phyloP scores from a whole-genome alignment of 2,329 filamentous ascomycete genomes.

The Curvularia spicifera region DNA sequence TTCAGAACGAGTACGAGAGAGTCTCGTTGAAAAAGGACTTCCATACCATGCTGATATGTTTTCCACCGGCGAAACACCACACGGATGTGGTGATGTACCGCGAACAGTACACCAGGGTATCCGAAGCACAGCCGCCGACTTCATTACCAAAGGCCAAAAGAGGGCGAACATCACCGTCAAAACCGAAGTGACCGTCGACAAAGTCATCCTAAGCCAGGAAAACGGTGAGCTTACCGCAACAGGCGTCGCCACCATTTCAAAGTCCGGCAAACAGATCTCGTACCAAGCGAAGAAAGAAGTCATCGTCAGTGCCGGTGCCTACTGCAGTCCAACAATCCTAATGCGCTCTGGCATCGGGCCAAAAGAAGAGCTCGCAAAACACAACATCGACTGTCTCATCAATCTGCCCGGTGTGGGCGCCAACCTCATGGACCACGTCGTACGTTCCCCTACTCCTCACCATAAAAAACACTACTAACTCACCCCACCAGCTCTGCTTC shows the following conservation, averaged over 20 bases:
- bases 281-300: conserved; percentile 47
- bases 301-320: conserved; percentile 43
- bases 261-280: conserved; percentile 48
- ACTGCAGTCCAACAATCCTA: conserved; percentile 49
- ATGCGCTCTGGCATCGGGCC: conserved; percentile 66
- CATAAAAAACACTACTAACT: conserved; percentile 45
- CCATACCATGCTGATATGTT: conserved; percentile 67
- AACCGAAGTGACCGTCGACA: conserved; percentile 47
- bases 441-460: conserved; percentile 53
- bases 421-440: conserved; percentile 69
- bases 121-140: conserved; percentile 40
- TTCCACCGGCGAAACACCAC: conserved; percentile 50
- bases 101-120: conserved; percentile 43
- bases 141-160: conserved; percentile 52
- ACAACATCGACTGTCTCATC: conserved; percentile 60
- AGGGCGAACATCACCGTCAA: conserved; percentile 47
- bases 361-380: conserved; percentile 57
- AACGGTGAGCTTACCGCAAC: conserved; percentile 52
- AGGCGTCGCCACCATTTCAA: conserved; percentile 54
- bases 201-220: conserved; percentile 55
- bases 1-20: conserved; percentile 61
- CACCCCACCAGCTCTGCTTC: conserved; percentile 52
- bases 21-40: conserved; percentile 62
- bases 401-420: conserved; percentile 68
- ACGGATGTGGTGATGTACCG: conserved; percentile 43